These are phyloP conservation scores for Oryza glumipatula DNA, from an alignment of 176 grass and related monocot species.

Conservation along the genomic window DNA sequence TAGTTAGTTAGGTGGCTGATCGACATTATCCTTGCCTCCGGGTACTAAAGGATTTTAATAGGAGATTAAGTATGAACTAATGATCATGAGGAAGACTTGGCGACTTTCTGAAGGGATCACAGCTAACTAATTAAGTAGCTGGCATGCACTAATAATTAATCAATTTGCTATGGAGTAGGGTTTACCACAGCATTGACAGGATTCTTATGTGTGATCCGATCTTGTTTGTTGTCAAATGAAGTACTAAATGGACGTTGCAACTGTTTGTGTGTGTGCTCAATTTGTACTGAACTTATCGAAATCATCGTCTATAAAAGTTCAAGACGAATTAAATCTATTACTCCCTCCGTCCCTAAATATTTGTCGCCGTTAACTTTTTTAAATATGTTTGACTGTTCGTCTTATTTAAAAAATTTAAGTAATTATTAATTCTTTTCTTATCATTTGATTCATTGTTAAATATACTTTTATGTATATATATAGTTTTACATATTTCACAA, in stretches of 20 bases:
- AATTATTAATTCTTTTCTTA: too few species aligned
- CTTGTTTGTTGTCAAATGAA: not conserved
- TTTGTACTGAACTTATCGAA: not conserved
- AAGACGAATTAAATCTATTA: not conserved
- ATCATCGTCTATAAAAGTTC: not conserved
- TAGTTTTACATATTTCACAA: too few species aligned
- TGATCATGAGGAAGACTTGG: constrained; percentile 7
- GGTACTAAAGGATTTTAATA: not conserved
- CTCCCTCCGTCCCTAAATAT: too few species aligned
- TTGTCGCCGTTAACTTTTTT: too few species aligned
- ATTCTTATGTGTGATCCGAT: not conserved
- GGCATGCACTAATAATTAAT: not conserved
- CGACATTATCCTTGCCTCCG: not conserved
- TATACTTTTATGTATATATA: too few species aligned
- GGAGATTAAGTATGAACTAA: not conserved
- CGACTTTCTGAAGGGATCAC: constrained; percentile 29
- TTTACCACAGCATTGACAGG: not conserved
- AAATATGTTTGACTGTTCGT: too few species aligned
- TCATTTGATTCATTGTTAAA: too few species aligned
- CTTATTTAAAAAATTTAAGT: too few species aligned
- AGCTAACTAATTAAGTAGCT: constrained; percentile 15
- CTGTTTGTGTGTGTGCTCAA: not conserved
- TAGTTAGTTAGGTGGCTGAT: constrained; percentile 23
- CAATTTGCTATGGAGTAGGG: constrained; percentile 9
- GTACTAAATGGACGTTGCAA: not conserved